Evolutionary conservation across 495 filamentous ascomycete species (phyloP).

Genomic region (Penicilliopsis zonata): DNA sequence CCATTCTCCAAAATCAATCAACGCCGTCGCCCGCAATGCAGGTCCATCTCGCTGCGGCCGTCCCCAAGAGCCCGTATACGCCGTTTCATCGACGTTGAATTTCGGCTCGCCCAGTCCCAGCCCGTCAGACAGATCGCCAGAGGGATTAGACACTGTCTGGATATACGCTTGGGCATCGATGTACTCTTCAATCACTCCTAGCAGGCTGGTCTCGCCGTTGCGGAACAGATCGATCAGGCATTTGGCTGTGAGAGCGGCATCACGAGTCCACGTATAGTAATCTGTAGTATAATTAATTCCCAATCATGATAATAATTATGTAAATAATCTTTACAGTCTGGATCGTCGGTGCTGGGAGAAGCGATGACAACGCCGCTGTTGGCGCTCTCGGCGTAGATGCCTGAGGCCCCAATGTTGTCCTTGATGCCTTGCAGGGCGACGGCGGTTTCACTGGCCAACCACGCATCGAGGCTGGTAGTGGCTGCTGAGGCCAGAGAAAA

Average conservation of each 20-base stretch:
- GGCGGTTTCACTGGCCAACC: conserved; percentile 38
- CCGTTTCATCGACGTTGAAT: conserved; percentile 38
- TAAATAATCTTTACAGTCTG: conserved; percentile 32
- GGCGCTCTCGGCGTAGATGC: conserved; percentile 27
- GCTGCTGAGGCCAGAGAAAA: conserved; percentile 3
- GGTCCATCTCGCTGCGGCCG: conserved; percentile 53
- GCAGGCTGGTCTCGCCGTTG: conserved; percentile 22
- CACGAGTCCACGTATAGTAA: conserved; percentile 50
- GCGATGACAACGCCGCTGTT: conserved; percentile 38
- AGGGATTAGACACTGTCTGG: conserved; percentile 43
- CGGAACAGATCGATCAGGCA: conserved; percentile 40
- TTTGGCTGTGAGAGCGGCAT: conserved; percentile 44
- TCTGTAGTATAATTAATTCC: conserved; percentile 16
- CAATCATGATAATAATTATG: conserved; percentile 1
- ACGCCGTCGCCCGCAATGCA: conserved; percentile 22
- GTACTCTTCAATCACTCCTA: conserved; percentile 37
- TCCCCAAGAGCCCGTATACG: conserved; percentile 48
- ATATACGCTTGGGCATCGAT: conserved; percentile 39
- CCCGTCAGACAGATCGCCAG: conserved; percentile 35
- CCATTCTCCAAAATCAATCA: conserved; percentile 24
- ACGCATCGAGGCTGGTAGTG: conserved; percentile 24
- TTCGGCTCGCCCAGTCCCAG: conserved; percentile 55
- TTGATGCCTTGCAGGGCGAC: conserved; percentile 37
- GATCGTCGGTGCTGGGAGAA: conserved; percentile 38
- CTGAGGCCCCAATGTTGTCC: conserved; percentile 42